Evolutionary conservation across 495 filamentous ascomycete species (phyloP), one percentile per base, ranked within the genome.

Genomic region (Aspergillus saccharolyticus): DNA sequence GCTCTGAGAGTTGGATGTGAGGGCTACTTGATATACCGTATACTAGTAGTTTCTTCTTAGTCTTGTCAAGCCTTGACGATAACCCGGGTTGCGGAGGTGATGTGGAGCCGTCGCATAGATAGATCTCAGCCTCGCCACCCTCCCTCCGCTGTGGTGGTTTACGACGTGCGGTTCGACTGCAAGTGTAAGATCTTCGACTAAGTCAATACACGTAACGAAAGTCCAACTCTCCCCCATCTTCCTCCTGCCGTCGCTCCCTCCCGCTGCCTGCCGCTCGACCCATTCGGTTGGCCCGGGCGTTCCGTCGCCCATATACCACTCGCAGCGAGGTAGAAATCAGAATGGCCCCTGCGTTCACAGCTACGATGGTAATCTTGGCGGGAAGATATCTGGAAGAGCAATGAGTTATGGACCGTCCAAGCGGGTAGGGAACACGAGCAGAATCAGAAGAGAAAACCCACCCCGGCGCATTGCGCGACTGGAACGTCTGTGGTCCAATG

Each of bases 361-460:
- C 78, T 20, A 83, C 66, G 10, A 86, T 71, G 0, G 82, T 75
- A 28, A 86, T 77, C 66, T 87, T 88, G 2, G 85, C 85, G 0
- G 83, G 85, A 16, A 74, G 55, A 18, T 72, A 72, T 1, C 65
- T 71, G 28, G 33, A n/a, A n/a, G n/a, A n/a, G n/a, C n/a, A n/a
- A n/a, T n/a, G n/a, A n/a, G n/a, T n/a, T n/a, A n/a, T n/a, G n/a
- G n/a, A n/a, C n/a, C n/a, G n/a, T n/a, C n/a, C n/a, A n/a, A 21
- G 14, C n/a, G 33, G 39, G 45, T 54, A 54, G 53, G 12, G 28
- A 8, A 33, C 1, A 3, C 12, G 42, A 20, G 19, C 25, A 17
- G 19, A 22, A 0, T 17, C 16, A 19, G 20, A 17, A 7, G 10
- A 33, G 15, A 21, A 39, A 16, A 53, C 63, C 25, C 62, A 72